phyloP scores from a whole-genome alignment of 495 filamentous ascomycete genomes.

The Penicillium angulare region DNA sequence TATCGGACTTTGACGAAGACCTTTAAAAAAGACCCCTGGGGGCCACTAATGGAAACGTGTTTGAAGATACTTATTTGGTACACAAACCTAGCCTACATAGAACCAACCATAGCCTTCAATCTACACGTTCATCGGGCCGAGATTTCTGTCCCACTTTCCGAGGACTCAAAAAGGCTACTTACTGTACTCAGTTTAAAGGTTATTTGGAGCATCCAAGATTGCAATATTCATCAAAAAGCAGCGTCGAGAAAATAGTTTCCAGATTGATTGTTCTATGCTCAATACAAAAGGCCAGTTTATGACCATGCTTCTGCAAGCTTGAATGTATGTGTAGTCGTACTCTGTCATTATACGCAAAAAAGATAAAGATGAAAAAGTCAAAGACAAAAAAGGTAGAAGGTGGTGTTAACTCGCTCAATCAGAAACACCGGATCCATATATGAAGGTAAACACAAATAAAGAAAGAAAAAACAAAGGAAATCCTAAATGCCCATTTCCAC shows the following conservation, averaged over 20 bases:
- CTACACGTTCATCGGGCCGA: no score
- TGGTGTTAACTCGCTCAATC: conserved; percentile 20
- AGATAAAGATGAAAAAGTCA: conserved; percentile 20
- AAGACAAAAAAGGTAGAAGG: conserved; percentile 10
- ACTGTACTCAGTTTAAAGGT: no score
- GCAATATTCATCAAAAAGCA: no score
- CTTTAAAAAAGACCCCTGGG: no score
- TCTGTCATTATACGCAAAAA: conserved; percentile 40
- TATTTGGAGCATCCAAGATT: no score
- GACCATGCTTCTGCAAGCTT: conserved; percentile 13
- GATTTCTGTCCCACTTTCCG: no score
- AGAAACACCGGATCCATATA: conserved; percentile 18
- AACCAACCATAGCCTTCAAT: no score
- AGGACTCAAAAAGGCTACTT: not conserved
- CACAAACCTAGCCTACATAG: no score
- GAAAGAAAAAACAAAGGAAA: conserved; percentile 13
- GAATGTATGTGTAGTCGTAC: conserved; percentile 32
- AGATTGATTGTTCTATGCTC: conserved; percentile 7
- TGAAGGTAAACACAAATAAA: conserved; percentile 18
- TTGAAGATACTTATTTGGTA: no score
- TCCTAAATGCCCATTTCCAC: conserved; percentile 35
- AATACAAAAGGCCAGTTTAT: not conserved
- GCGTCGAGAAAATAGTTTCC: no score
- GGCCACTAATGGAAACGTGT: no score
- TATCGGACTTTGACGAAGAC: no score